Base-by-base conservation (phyloP, 768 basidiomycete species). In the Xerocomellus amylosporus region DNA sequence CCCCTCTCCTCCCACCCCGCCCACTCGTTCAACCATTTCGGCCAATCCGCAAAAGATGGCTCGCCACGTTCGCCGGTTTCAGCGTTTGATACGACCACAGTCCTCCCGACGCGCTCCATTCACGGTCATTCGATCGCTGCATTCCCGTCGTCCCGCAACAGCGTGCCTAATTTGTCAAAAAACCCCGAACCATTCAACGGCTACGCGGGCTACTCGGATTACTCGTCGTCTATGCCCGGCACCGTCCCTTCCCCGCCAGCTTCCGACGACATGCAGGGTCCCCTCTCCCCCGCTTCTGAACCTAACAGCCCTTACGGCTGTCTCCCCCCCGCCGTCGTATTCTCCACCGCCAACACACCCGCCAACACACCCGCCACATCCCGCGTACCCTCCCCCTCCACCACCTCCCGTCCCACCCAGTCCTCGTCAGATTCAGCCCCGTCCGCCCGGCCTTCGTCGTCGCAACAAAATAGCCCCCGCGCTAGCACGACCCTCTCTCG, bases 171-270 rank as follows among this genome's bases (percentile, higher is more conserved):
- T 50, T 64, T 67, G 55, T 50, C 71, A 37, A 71, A 71, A 56
- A 54, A 53, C 42, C 55, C 80, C 58, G 84, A 86, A 2, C 82
- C 82, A 1, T 88, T 88, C 73, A 87, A 86, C 64, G 67, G 81
- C 2, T 88, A 87, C 58, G 83, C 85, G 14, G 81, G 83, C 40
- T 88, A 87, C 58, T 71, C 77, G 0, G 86, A 88, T 55, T 88
- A 85, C 67, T 81, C 81, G 0, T 77, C 79, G 0, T 76, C 78
- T 13, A 77, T 88, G 74, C 86, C 86, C 0, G 85, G 82, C 24
- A 79, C 85, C 0, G 69, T 70, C 53, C 65, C 73, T n/a, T 69
- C 70, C 20, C 68, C 71, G 0, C 68, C 68, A 4, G 64, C 71
- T 1, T 51, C 58, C 1, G 69, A 72, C 24, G 69, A 70, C 44